Conservation (phyloP, 78 protist genomes). For the Parvularia atlantis region DNA sequence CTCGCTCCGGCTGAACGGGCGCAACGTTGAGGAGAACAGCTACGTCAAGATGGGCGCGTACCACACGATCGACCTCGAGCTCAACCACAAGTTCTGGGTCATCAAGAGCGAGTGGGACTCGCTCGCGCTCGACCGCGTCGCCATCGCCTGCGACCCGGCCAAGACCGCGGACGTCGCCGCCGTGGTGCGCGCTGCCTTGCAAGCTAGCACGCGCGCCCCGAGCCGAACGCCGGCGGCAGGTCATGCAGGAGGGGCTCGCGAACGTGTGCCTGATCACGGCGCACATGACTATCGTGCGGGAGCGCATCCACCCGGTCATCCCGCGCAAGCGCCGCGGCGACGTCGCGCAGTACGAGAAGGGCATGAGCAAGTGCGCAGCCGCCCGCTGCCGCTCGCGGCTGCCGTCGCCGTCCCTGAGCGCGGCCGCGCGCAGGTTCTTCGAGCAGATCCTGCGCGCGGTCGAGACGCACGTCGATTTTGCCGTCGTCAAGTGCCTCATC, state of each 20-base stretch:
- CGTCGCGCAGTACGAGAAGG: neutral
- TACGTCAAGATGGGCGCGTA: slow-evolving; percentile 59
- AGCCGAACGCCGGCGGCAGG: too few species aligned
- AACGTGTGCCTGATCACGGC: slow-evolving; percentile 65
- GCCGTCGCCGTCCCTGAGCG: neutral
- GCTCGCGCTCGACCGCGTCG: slow-evolving; percentile 46
- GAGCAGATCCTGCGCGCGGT: slow-evolving; percentile 55
- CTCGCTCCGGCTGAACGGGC: slow-evolving; percentile 54
- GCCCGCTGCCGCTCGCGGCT: too few species aligned
- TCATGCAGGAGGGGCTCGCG: slow-evolving; percentile 44
- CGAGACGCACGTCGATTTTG: slow-evolving; percentile 51
- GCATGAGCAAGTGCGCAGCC: neutral
- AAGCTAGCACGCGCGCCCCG: too few species aligned
- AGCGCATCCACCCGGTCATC: slow-evolving; percentile 37
- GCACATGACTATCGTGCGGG: slow-evolving; percentile 61
- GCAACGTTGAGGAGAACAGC: slow-evolving; percentile 45
- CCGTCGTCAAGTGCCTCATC: slow-evolving; percentile 69
- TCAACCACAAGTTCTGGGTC: slow-evolving; percentile 43
- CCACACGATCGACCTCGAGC: slow-evolving; percentile 76
- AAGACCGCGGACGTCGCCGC: slow-evolving; percentile 75
- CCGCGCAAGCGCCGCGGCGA: slow-evolving; percentile 36
- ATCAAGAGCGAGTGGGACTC: slow-evolving; percentile 69
- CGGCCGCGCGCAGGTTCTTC: slow-evolving; percentile 42
- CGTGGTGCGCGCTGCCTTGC: too few species aligned
- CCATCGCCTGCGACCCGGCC: slow-evolving; percentile 45